phyloP scores from a whole-genome alignment of 257 asterid genomes.

The Scutellaria galericulata region DNA sequence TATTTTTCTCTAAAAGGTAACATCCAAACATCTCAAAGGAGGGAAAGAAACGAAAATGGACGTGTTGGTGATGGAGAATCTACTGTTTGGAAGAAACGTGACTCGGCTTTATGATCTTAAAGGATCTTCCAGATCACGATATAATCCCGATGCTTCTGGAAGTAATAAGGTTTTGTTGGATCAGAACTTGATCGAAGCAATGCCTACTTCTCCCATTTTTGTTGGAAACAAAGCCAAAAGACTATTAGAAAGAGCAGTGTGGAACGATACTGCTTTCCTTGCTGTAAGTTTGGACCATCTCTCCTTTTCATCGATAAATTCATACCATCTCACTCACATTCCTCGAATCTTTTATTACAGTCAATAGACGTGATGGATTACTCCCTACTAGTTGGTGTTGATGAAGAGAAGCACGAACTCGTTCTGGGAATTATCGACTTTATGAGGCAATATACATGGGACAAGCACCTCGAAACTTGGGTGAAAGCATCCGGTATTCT shows the following conservation, averaged over 20 bases:
- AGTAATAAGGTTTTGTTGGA: conserved; percentile 89
- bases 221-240: conserved; percentile 93
- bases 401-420: conserved; percentile 88
- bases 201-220: conserved; percentile 98
- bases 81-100: conserved; percentile 81
- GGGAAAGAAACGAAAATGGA: conserved; percentile 96
- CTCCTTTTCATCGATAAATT: conserved; percentile 9
- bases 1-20: conserved; percentile 57
- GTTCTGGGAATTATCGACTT: conserved; percentile 96
- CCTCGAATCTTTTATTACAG: conserved; percentile 46
- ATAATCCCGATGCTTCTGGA: conserved; percentile 86
- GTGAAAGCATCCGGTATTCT: conserved; percentile 94
- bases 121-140: conserved; percentile 94
- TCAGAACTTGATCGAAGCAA: conserved; percentile 93
- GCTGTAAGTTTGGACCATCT: conserved; percentile 64
- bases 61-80: conserved; percentile 93
- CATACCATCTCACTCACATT: background rate
- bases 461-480: conserved; percentile 97
- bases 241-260: conserved; percentile 86
- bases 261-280: conserved; percentile 97
- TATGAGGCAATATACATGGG: conserved; percentile 99
- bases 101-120: conserved; percentile 91
- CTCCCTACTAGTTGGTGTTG: conserved; percentile 88
- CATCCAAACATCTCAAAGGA: conserved; percentile 78
- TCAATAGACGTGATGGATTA: conserved; percentile 93